phyloP scores from a whole-genome alignment of 176 grass and related monocot species.

The Eleusine indica region DNA sequence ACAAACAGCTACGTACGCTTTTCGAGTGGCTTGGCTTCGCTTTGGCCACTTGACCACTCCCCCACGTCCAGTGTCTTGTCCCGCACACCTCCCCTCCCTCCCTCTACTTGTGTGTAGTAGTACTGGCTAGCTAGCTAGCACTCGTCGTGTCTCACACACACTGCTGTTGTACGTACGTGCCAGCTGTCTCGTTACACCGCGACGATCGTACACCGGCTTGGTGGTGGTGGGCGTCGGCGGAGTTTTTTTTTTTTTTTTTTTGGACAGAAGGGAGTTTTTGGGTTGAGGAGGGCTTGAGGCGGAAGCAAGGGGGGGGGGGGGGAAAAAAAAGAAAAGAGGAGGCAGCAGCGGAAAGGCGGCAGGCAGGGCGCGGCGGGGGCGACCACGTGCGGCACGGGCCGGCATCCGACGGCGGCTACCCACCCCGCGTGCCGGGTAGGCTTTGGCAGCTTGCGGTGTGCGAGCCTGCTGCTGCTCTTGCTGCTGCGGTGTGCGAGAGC shows the following conservation, averaged over 20 bases:
- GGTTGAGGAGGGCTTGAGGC: neutral
- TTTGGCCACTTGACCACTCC: neutral
- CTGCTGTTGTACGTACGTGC: no score
- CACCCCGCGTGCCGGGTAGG: slow-evolving; percentile 36
- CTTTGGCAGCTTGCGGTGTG: slow-evolving; percentile 1
- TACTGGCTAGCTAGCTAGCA: no score
- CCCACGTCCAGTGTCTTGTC: neutral
- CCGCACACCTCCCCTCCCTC: no score
- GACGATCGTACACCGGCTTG: no score
- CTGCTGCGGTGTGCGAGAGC: neutral
- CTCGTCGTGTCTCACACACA: no score
- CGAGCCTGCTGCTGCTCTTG: neutral
- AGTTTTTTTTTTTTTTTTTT: no score
- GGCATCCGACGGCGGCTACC: slow-evolving; percentile 36
- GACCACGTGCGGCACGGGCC: slow-evolving; percentile 45
- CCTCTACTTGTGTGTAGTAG: no score
- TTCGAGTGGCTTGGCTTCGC: neutral
- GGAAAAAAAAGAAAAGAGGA: neutral
- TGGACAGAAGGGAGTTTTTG: neutral
- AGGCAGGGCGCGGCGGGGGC: slow-evolving; percentile 33
- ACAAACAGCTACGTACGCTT: no score
- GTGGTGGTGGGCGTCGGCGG: neutral
- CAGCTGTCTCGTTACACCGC: no score
- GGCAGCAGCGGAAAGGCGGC: neutral
- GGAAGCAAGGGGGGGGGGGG: neutral